These are phyloP conservation scores for Solanum neorickii DNA, from an alignment of 257 asterid species.

Conservation along the genomic window DNA sequence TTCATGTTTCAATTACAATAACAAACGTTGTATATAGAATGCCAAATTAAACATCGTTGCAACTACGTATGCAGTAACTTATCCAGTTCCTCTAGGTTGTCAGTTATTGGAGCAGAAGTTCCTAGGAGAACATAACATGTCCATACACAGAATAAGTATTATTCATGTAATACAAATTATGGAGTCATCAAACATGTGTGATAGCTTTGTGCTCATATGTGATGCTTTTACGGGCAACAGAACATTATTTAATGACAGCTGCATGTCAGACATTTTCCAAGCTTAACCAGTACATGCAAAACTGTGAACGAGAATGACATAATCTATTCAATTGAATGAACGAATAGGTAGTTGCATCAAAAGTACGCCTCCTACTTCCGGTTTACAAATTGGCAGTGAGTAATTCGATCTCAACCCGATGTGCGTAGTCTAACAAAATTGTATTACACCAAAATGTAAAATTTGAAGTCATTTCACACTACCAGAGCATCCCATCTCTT, in stretches of 20 bases:
- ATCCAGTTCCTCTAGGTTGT: not conserved
- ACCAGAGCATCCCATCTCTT: constrained; percentile 98
- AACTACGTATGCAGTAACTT: not conserved
- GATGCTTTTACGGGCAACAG: not conserved
- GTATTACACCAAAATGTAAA: not conserved
- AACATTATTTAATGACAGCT: not conserved
- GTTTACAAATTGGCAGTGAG: not conserved
- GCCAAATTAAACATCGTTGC: not conserved
- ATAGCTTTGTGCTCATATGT: not conserved
- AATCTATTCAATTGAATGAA: not conserved
- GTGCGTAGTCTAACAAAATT: not conserved
- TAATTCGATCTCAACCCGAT: not conserved
- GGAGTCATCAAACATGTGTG: not conserved
- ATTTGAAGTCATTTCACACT: not conserved
- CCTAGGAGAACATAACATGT: not conserved
- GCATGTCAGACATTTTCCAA: not conserved
- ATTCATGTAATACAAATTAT: not conserved
- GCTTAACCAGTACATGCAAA: not conserved
- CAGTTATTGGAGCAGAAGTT: not conserved
- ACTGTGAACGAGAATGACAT: not conserved
- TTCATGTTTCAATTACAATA: not conserved
- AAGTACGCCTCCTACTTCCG: not conserved
- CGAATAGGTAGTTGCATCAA: not conserved
- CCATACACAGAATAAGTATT: not conserved
- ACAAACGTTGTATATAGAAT: not conserved